Percentiles rank a stretch among this genome's conserved stretches.
Conservation (phyloP, 2,329 filamentous ascomycete species). For the Sphaerostilbella broomeana region DNA sequence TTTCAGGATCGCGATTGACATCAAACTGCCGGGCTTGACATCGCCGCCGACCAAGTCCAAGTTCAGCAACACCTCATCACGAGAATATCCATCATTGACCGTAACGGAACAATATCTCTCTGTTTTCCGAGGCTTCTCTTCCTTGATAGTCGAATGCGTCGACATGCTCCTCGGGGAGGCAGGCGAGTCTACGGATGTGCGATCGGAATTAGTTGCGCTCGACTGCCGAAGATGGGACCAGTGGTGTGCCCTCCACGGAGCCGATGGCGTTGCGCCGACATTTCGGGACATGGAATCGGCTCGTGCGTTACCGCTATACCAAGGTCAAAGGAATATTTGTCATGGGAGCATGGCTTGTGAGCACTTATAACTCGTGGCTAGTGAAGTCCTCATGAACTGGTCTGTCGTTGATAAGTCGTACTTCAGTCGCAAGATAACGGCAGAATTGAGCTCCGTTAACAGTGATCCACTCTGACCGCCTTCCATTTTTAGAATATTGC, state of each 20-base stretch:
- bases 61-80: slow-evolving; percentile 75
- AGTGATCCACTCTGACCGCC: slow-evolving; percentile 10
- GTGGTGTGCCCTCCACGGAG: slow-evolving; percentile 40
- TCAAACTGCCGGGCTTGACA: slow-evolving; percentile 59
- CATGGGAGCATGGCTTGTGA: slow-evolving; percentile 13
- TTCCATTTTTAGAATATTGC: slow-evolving; percentile 12
- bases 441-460: slow-evolving; percentile 12
- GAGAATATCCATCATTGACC: slow-evolving; percentile 67
- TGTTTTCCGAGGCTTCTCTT: slow-evolving; percentile 27
- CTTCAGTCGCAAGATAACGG: slow-evolving; percentile 7
- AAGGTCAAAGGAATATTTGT: slow-evolving; percentile 4
- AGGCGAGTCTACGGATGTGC: slow-evolving; percentile 32
- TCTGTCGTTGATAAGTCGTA: neutral
- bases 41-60: slow-evolving; percentile 60
- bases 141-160: slow-evolving; percentile 41
- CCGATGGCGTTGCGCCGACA: slow-evolving; percentile 33
- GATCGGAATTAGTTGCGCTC: slow-evolving; percentile 42
- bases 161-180: slow-evolving; percentile 44
- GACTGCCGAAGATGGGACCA: slow-evolving; percentile 50
- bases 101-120: slow-evolving; percentile 48
- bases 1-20: slow-evolving; percentile 63
- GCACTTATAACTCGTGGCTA: neutral
- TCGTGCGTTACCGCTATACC: slow-evolving; percentile 15
- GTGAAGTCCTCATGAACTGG: neutral
- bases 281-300: slow-evolving; percentile 34